Evolutionary conservation across 2,329 filamentous ascomycete species (phyloP).

Genomic region (Monosporascus sp.): DNA sequence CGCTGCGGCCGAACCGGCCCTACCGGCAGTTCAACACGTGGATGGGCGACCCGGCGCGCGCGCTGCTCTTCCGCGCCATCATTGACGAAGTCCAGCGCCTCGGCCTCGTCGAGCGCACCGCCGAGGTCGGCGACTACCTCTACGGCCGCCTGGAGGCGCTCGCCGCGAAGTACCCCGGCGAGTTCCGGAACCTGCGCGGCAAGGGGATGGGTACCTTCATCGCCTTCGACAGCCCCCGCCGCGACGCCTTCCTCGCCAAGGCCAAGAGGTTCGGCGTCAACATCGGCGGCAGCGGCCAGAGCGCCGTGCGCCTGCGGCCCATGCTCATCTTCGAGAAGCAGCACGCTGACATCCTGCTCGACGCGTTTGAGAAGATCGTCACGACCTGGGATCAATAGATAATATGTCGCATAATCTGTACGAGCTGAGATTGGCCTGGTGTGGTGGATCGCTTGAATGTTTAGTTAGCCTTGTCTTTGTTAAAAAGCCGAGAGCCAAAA

Average conservation of each 20-base stretch:
- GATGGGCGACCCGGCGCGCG: slow-evolving; percentile 89
- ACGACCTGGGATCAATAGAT: slow-evolving; percentile 28
- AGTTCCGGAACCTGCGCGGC: slow-evolving; percentile 79
- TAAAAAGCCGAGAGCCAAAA: no score
- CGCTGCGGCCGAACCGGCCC: slow-evolving; percentile 81
- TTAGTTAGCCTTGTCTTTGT: no score
- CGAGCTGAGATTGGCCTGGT: no score
- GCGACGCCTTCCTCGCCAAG: slow-evolving; percentile 73
- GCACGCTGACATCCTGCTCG: slow-evolving; percentile 81
- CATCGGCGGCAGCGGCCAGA: slow-evolving; percentile 75
- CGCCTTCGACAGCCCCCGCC: slow-evolving; percentile 77
- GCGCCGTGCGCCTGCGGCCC: slow-evolving; percentile 73
- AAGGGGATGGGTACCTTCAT: slow-evolving; percentile 90
- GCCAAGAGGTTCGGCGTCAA: slow-evolving; percentile 81
- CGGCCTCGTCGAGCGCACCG: slow-evolving; percentile 75
- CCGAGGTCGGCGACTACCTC: slow-evolving; percentile 72
- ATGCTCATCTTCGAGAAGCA: slow-evolving; percentile 92
- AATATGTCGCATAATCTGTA: no score
- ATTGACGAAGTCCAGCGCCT: slow-evolving; percentile 72
- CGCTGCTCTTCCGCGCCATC: slow-evolving; percentile 81
- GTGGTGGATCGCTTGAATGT: no score
- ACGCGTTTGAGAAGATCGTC: slow-evolving; percentile 70
- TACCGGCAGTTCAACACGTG: slow-evolving; percentile 97
- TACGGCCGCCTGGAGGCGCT: slow-evolving; percentile 65
- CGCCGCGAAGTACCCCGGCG: slow-evolving; percentile 63